Percentiles rank a stretch among this genome's conserved stretches.
These are phyloP conservation scores for Marchantia polymorpha DNA, from an alignment of 225 moss, liverwort and hornwort genomes.

Conservation along the genomic window DNA sequence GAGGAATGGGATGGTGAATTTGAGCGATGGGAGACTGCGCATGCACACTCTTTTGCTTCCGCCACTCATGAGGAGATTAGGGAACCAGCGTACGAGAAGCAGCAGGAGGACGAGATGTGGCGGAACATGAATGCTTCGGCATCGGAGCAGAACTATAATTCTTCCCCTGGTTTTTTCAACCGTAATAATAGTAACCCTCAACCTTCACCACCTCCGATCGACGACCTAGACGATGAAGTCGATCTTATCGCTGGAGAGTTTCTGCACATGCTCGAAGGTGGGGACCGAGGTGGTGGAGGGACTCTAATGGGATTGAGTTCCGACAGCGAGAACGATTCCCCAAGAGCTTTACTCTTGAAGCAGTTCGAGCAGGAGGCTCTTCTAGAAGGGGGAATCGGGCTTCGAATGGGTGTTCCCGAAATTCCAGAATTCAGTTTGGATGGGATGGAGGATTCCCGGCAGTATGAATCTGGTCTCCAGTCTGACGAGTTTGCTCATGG, in stretches of 20 bases:
- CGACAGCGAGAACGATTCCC: slow-evolving; percentile 87
- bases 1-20: slow-evolving; percentile 22
- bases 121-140: slow-evolving; percentile 12
- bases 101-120: slow-evolving; percentile 24
- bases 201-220: slow-evolving; percentile 15
- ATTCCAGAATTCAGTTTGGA: slow-evolving; percentile 66
- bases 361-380: slow-evolving; percentile 92
- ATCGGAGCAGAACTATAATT: slow-evolving; percentile 24
- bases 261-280: slow-evolving; percentile 73
- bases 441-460: slow-evolving; percentile 37
- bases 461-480: slow-evolving; percentile 23
- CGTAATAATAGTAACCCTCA: background rate
- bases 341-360: slow-evolving; percentile 78
- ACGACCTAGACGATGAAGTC: slow-evolving; percentile 88
- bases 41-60: slow-evolving; percentile 7
- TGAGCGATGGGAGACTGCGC: slow-evolving; percentile 24
- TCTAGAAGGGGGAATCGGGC: slow-evolving; percentile 71
- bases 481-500: slow-evolving; percentile 20
- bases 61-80: slow-evolving; percentile 29
- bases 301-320: slow-evolving; percentile 43
- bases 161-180: background rate
- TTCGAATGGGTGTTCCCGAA: slow-evolving; percentile 54
- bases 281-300: slow-evolving; percentile 27
- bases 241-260: slow-evolving; percentile 97
- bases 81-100: slow-evolving; percentile 18